These are phyloP conservation scores for Alternaria brassicicola DNA, from an alignment of 2,329 filamentous ascomycete species.

Conservation along the genomic window DNA sequence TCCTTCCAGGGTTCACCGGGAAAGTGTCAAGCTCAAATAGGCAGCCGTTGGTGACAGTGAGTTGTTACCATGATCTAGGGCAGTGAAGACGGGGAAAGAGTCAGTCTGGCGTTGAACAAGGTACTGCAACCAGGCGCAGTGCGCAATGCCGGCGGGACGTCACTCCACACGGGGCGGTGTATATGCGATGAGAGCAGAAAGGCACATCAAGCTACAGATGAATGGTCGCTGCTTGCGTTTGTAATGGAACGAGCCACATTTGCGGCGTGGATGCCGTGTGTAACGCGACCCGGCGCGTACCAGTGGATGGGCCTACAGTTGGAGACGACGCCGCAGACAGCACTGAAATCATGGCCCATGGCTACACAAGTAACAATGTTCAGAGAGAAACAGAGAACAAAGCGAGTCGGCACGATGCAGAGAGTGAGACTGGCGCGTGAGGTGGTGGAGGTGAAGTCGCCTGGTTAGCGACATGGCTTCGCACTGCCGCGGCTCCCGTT, in stretches of 20 bases:
- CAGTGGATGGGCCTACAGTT: not conserved
- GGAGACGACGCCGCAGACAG: not conserved
- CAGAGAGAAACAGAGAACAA: too few relatives aligned
- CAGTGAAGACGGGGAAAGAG: slow-evolving; percentile 9
- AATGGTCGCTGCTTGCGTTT: slow-evolving; percentile 8
- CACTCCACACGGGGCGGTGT: slow-evolving; percentile 20
- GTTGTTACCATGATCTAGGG: slow-evolving; percentile 8
- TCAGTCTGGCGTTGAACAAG: slow-evolving; percentile 17
- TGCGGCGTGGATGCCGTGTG: slow-evolving; percentile 12
- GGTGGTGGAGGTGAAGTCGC: slow-evolving; percentile 9
- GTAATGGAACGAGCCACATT: slow-evolving; percentile 5
- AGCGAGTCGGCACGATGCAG: not conserved
- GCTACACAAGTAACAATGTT: not conserved
- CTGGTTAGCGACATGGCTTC: slow-evolving; percentile 18
- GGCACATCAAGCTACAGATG: slow-evolving; percentile 7
- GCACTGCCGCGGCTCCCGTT: slow-evolving; percentile 15
- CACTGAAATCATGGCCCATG: not conserved
- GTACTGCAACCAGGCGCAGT: slow-evolving; percentile 19
- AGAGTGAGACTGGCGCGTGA: not conserved
- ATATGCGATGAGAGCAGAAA: slow-evolving; percentile 14
- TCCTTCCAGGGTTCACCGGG: not conserved
- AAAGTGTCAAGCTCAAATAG: not conserved
- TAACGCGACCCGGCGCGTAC: slow-evolving; percentile 2
- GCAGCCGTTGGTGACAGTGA: slow-evolving; percentile 20
- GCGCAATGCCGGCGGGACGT: slow-evolving; percentile 16